Conservation (phyloP, 2,329 filamentous ascomycete species). For the Cladosporium sp. region DNA sequence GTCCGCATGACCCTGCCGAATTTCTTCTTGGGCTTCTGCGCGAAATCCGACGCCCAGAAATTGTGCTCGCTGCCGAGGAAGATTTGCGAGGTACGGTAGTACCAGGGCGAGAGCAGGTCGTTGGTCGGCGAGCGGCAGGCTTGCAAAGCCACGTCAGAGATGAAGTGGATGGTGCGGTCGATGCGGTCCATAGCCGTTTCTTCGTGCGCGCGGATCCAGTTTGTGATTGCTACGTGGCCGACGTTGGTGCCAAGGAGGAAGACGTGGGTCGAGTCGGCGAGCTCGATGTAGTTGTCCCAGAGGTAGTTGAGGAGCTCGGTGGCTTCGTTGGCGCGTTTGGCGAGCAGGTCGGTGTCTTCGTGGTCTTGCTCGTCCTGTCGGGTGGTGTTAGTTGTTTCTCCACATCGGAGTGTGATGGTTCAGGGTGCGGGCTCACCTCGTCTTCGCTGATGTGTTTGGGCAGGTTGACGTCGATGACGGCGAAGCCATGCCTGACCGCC, state of each 20-base stretch:
- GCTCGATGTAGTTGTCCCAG: conserved; percentile 96
- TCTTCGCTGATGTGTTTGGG: conserved; percentile 68
- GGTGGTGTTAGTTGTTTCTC: conserved; percentile 34
- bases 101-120: conserved; percentile 78
- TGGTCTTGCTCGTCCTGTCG: conserved; percentile 32
- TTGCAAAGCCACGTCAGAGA: conserved; percentile 67
- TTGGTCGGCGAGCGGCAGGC: conserved; percentile 62
- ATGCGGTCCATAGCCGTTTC: conserved; percentile 62
- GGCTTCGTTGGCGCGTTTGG: conserved; percentile 40
- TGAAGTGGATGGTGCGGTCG: conserved; percentile 72
- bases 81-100: conserved; percentile 72
- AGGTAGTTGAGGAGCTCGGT: conserved; percentile 77
- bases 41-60: conserved; percentile 64
- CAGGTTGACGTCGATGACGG: conserved; percentile 86
- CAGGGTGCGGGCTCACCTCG: conserved; percentile 30
- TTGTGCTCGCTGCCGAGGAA: conserved; percentile 71
- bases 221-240: conserved; percentile 76
- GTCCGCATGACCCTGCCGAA: conserved; percentile 52
- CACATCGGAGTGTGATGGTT: neutral
- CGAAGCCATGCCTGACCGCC: conserved; percentile 71
- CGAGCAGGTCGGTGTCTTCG: conserved; percentile 44
- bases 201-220: conserved; percentile 67
- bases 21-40: conserved; percentile 51
- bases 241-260: conserved; percentile 87
- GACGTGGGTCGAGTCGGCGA: conserved; percentile 63